Percentiles rank a stretch among this genome's conserved stretches.
phyloP scores from a whole-genome alignment of 352 stramenopile genomes.

The Pythium dissotocum region DNA sequence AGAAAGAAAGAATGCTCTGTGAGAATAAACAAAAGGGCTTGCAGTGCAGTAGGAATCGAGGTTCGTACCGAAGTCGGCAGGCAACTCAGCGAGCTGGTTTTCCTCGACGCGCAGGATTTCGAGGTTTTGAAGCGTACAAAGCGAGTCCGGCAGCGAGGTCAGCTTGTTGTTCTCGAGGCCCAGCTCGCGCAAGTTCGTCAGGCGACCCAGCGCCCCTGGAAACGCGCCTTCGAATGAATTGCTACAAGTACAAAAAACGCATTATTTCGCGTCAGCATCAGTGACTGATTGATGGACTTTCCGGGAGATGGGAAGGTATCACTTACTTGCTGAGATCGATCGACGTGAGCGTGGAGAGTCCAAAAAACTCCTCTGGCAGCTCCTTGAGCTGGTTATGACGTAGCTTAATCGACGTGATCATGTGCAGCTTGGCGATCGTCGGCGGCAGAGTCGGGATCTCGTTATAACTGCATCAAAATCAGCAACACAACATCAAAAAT shows the following conservation, averaged over 20 bases:
- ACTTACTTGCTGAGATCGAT: slow-evolving; percentile 83
- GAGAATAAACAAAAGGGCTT: neutral
- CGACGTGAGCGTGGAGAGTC: slow-evolving; percentile 52
- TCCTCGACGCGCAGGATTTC: slow-evolving; percentile 66
- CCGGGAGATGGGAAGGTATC: neutral
- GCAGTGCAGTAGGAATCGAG: neutral
- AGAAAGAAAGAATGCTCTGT: neutral
- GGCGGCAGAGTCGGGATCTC: slow-evolving; percentile 57
- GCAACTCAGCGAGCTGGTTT: slow-evolving; percentile 55
- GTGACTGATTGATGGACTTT: neutral
- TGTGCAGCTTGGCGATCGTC: slow-evolving; percentile 48
- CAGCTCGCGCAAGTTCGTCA: slow-evolving; percentile 65
- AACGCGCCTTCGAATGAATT: slow-evolving; percentile 59
- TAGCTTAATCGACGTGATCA: slow-evolving; percentile 68
- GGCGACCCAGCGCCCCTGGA: slow-evolving; percentile 43
- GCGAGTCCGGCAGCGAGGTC: slow-evolving; percentile 48
- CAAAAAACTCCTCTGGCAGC: slow-evolving; percentile 60
- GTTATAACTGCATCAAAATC: slow-evolving; percentile 55
- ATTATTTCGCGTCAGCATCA: slow-evolving; percentile 9
- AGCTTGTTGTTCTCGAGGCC: slow-evolving; percentile 70
- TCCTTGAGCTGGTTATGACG: slow-evolving; percentile 63
- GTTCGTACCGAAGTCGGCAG: slow-evolving; percentile 46
- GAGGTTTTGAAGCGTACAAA: slow-evolving; percentile 44
- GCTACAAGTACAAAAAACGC: slow-evolving; percentile 33
- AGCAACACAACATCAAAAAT: neutral